Evolutionary conservation across 805 yeast genomes (phyloP).

Genomic region (Metschnikowia baotianmanensis): DNA sequence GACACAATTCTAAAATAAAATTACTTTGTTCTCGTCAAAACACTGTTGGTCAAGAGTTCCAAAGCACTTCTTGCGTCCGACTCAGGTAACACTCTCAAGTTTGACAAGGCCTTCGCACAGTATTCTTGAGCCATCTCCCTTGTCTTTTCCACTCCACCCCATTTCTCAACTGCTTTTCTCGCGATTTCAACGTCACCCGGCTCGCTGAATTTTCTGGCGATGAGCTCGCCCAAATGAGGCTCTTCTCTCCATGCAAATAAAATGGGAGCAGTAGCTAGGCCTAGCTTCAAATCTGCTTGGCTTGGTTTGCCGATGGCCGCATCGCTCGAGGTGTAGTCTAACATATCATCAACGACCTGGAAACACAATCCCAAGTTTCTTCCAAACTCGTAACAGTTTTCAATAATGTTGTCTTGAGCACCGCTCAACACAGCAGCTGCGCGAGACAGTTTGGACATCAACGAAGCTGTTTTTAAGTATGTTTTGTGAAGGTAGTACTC

Average conservation of each 20-base stretch:
- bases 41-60: slow-evolving; percentile 77
- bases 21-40: slow-evolving; percentile 76
- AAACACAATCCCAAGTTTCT: slow-evolving; percentile 91
- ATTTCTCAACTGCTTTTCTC: slow-evolving; percentile 63
- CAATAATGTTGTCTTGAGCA: slow-evolving; percentile 69
- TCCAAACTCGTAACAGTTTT: slow-evolving; percentile 87
- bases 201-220: slow-evolving; percentile 74
- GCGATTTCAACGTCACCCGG: slow-evolving; percentile 88
- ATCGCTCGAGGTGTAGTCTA: slow-evolving; percentile 89
- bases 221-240: slow-evolving; percentile 81
- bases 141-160: slow-evolving; percentile 76
- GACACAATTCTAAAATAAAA: background rate
- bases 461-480: slow-evolving; percentile 88
- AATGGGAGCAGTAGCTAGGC: slow-evolving; percentile 96
- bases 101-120: slow-evolving; percentile 69
- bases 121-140: slow-evolving; percentile 73
- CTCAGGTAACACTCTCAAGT: slow-evolving; percentile 75
- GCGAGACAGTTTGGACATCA: slow-evolving; percentile 90
- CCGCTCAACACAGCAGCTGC: slow-evolving; percentile 94
- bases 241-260: slow-evolving; percentile 89
- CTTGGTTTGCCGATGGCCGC: slow-evolving; percentile 90
- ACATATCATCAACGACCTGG: slow-evolving; percentile 94
- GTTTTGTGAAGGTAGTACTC: slow-evolving; percentile 95
- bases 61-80: slow-evolving; percentile 88
- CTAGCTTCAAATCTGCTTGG: slow-evolving; percentile 90